Evolutionary conservation across 2,329 filamentous ascomycete genomes (phyloP).

Genomic region (Calonectria henricotiae): DNA sequence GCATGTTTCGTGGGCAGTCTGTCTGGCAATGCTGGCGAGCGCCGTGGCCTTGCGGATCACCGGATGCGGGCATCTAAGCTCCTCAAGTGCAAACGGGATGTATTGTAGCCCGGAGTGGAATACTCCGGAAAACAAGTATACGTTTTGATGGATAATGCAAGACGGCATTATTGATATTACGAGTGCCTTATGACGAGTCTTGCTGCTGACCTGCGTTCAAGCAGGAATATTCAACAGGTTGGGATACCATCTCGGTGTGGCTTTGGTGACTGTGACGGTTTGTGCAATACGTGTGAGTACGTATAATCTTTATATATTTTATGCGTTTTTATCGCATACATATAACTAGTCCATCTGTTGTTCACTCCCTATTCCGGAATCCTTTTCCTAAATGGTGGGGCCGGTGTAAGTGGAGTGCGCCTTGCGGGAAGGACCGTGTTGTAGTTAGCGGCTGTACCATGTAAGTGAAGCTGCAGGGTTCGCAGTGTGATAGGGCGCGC

Average conservation of each 20-base stretch:
- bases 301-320: constrained; percentile 13
- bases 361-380: constrained; percentile 1
- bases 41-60: constrained; percentile 37
- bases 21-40: constrained; percentile 48
- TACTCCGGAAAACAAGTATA: not conserved
- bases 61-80: constrained; percentile 31
- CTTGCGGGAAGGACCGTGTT: not conserved
- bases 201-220: not conserved
- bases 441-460: not conserved
- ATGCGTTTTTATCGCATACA: not conserved
- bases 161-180: not conserved
- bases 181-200: not conserved
- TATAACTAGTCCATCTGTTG: not conserved
- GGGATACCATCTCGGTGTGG: not conserved
- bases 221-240: not conserved
- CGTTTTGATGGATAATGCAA: constrained; percentile 5
- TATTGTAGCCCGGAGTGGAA: not conserved
- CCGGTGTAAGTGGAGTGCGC: not conserved
- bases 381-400: constrained; percentile 12
- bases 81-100: not conserved
- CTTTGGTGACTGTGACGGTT: not conserved
- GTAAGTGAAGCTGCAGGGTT: constrained; percentile 9
- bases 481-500: constrained; percentile 25
- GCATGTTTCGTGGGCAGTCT: constrained; percentile 50
- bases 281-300: not conserved